Conservation (phyloP, 352 stramenopile species). For the Globisporangium cystogenes region DNA sequence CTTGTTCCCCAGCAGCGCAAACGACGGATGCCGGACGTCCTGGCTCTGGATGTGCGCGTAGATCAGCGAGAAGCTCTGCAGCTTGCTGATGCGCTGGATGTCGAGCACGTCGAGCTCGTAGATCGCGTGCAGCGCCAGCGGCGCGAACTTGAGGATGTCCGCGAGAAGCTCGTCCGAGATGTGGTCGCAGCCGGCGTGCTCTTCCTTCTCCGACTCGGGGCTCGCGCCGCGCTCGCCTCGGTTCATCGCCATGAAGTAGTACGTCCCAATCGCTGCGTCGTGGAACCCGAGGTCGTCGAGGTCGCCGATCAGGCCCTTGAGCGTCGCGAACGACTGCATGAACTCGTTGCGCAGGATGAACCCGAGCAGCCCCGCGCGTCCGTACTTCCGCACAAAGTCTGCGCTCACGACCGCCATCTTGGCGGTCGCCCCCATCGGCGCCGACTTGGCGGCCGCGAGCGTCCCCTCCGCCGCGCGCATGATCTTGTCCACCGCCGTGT, state of each 20-base stretch:
- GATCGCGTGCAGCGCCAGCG: constrained; percentile 74
- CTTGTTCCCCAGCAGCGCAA: constrained; percentile 70
- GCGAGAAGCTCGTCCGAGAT: constrained; percentile 70
- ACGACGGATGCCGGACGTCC: constrained; percentile 76
- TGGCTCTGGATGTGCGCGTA: constrained; percentile 81
- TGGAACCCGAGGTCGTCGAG: constrained; percentile 79
- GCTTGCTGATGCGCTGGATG: constrained; percentile 75
- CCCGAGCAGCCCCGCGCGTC: constrained; percentile 63
- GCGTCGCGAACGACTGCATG: constrained; percentile 84
- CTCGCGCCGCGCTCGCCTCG: constrained; percentile 69
- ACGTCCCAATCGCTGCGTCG: constrained; percentile 79
- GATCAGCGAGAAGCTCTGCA: constrained; percentile 76
- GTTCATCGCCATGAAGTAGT: constrained; percentile 90
- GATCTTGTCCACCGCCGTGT: constrained; percentile 84
- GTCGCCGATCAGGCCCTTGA: constrained; percentile 77
- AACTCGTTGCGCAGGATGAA: constrained; percentile 87
- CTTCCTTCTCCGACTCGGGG: constrained; percentile 53
- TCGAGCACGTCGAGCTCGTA: constrained; percentile 82
- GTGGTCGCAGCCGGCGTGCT: constrained; percentile 43
- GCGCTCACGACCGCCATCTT: constrained; percentile 85
- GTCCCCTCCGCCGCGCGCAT: constrained; percentile 75
- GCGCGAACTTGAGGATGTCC: constrained; percentile 69
- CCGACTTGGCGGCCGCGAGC: constrained; percentile 68
- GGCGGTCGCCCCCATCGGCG: constrained; percentile 70
- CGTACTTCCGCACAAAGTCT: constrained; percentile 83